phyloP scores from a whole-genome alignment of 176 grass and related monocot genomes.

The Alloteropsis semialata region DNA sequence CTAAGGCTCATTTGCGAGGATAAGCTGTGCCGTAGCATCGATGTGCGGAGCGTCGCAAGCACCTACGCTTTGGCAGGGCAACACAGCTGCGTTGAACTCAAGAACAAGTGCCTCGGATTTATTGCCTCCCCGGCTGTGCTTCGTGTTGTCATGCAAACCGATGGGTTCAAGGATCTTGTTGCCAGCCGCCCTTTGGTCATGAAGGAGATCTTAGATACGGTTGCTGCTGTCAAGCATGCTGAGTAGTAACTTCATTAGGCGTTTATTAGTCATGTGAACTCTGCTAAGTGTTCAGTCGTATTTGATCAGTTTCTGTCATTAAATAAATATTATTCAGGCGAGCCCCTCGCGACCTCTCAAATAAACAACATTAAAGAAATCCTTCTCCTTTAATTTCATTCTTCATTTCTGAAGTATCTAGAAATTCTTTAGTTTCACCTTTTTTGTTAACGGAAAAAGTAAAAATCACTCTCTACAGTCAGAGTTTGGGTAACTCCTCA shows the following conservation, averaged over 20 bases:
- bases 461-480: too few species aligned
- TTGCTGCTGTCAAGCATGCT: not conserved
- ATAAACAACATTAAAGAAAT: too few species aligned
- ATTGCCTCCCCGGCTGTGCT: not conserved
- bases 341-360: too few species aligned
- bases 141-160: not conserved
- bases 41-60: not conserved
- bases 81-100: constrained; percentile 5
- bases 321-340: too few species aligned
- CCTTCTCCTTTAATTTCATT: too few species aligned
- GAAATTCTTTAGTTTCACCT: too few species aligned
- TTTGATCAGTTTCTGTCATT: too few species aligned
- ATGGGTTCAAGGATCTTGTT: not conserved
- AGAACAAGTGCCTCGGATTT: constrained; percentile 8
- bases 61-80: constrained; percentile 21
- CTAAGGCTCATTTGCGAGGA: constrained; percentile 1
- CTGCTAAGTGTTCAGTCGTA: too few species aligned
- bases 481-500: too few species aligned
- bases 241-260: not conserved
- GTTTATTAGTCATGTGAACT: not conserved
- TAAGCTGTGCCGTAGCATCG: not conserved
- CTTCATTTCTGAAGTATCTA: too few species aligned
- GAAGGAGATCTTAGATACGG: not conserved
- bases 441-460: too few species aligned
- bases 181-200: constrained; percentile 7